phyloP scores from a whole-genome alignment of 2,329 filamentous ascomycete genomes.

The Pezizomycotina sp. region DNA sequence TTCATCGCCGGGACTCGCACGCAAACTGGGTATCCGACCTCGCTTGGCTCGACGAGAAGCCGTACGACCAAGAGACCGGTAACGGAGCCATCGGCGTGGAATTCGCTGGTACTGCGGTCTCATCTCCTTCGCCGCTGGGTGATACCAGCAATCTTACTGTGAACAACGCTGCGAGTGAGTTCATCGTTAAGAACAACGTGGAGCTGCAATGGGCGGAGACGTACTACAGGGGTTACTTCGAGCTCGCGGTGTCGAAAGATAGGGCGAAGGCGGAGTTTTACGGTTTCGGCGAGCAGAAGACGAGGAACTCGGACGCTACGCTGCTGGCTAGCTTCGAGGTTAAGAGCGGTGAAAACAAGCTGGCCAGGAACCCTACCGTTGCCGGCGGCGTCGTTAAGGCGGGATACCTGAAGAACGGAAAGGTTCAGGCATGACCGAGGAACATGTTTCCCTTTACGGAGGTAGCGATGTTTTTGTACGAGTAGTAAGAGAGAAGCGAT shows the following conservation, averaged over 20 bases:
- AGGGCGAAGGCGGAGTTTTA: conserved; percentile 48
- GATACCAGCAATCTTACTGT: conserved; percentile 39
- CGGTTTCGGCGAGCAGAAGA: conserved; percentile 43
- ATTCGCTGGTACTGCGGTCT: conserved; percentile 51
- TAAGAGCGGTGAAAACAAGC: conserved; percentile 41
- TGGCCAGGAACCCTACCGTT: conserved; percentile 38
- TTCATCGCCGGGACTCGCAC: conserved; percentile 57
- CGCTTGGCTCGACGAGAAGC: conserved; percentile 39
- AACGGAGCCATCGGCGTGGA: conserved; percentile 44
- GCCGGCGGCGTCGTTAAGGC: conserved; percentile 35
- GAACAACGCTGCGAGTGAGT: conserved; percentile 35
- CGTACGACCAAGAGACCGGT: conserved; percentile 40
- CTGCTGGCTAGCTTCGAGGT: conserved; percentile 56
- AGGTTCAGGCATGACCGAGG: too few relatives aligned
- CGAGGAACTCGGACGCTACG: conserved; percentile 47
- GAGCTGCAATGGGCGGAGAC: conserved; percentile 58
- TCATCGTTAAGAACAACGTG: conserved; percentile 37
- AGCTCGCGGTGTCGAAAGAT: conserved; percentile 42
- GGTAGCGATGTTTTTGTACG: too few relatives aligned
- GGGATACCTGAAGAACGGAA: conserved; percentile 28
- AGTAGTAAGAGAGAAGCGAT: too few relatives aligned
- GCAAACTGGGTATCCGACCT: conserved; percentile 47
- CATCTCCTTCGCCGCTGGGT: conserved; percentile 42
- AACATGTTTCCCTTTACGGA: too few relatives aligned
- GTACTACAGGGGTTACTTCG: conserved; percentile 59